These are phyloP conservation scores for Pythium angustatum DNA, from an alignment of 352 stramenopile species.

Conservation along the genomic window DNA sequence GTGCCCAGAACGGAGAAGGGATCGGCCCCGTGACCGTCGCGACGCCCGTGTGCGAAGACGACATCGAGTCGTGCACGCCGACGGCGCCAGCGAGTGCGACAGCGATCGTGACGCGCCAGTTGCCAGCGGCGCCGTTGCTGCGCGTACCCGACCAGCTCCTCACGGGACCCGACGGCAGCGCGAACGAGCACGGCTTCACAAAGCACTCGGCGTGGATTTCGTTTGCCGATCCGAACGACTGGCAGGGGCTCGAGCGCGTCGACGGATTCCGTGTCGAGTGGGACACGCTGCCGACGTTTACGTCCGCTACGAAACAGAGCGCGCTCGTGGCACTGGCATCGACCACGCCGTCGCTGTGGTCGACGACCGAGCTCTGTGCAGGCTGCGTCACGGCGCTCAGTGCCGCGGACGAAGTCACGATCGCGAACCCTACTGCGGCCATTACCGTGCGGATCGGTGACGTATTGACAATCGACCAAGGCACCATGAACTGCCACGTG, in stretches of 20 bases:
- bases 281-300: constrained; percentile 73
- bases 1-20: constrained; percentile 85
- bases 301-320: constrained; percentile 37
- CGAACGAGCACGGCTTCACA: constrained; percentile 69
- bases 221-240: constrained; percentile 67
- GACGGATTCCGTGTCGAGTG: constrained; percentile 92
- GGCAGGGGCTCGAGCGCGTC: constrained; percentile 73
- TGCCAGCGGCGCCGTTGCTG: constrained; percentile 51
- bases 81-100: constrained; percentile 8
- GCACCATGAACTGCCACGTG: constrained; percentile 51
- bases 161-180: constrained; percentile 26
- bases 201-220: constrained; percentile 56
- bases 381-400: constrained; percentile 48
- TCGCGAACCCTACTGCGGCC: constrained; percentile 35
- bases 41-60: constrained; percentile 85
- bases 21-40: constrained; percentile 59
- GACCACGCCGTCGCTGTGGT: constrained; percentile 46
- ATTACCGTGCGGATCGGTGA: constrained; percentile 36
- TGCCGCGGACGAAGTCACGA: constrained; percentile 27
- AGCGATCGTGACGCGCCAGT: constrained; percentile 56
- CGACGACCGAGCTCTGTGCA: constrained; percentile 39
- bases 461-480: constrained; percentile 55
- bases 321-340: constrained; percentile 38
- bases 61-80: constrained; percentile 78
- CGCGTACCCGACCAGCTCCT: constrained; percentile 52